phyloP scores from a whole-genome alignment of 441 rosid species.

The Adansonia madagascariensis region DNA sequence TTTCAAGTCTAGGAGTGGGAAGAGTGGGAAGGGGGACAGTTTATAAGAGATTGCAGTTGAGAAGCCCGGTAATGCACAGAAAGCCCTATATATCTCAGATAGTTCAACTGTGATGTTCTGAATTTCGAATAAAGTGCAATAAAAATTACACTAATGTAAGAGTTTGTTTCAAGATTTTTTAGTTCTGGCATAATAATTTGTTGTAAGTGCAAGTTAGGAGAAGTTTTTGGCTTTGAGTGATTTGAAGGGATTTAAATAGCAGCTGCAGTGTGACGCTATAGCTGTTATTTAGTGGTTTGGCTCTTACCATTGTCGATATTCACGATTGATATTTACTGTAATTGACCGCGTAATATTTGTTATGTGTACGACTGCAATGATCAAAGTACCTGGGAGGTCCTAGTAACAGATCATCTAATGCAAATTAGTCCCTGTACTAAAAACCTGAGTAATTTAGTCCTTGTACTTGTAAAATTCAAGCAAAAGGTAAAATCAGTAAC shows the following conservation, averaged over 20 bases:
- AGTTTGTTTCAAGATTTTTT: not conserved
- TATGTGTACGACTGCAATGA: too few species aligned
- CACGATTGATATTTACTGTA: too few species aligned
- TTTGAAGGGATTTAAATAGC: not conserved
- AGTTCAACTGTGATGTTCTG: not conserved
- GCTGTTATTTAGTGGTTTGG: too few species aligned
- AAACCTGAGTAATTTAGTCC: too few species aligned
- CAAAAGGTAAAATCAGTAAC: too few species aligned
- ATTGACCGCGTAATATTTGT: too few species aligned
- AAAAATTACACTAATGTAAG: not conserved
- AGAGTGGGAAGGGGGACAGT: not conserved
- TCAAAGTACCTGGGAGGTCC: too few species aligned
- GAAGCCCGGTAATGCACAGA: not conserved
- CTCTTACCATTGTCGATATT: too few species aligned
- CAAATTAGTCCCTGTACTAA: too few species aligned
- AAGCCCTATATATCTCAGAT: not conserved
- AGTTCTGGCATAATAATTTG: not conserved
- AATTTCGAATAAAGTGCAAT: not conserved
- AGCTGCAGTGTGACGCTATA: too few species aligned
- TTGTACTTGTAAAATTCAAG: too few species aligned
- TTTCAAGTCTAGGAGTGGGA: conserved; percentile 13
- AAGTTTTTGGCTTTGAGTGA: not conserved
- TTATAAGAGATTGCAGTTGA: not conserved
- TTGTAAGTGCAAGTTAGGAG: not conserved
- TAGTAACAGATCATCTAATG: too few species aligned